Evolutionary conservation across 371 early-diverging fungal genomes (phyloP).

Genomic region (Synchytrium microbalum): DNA sequence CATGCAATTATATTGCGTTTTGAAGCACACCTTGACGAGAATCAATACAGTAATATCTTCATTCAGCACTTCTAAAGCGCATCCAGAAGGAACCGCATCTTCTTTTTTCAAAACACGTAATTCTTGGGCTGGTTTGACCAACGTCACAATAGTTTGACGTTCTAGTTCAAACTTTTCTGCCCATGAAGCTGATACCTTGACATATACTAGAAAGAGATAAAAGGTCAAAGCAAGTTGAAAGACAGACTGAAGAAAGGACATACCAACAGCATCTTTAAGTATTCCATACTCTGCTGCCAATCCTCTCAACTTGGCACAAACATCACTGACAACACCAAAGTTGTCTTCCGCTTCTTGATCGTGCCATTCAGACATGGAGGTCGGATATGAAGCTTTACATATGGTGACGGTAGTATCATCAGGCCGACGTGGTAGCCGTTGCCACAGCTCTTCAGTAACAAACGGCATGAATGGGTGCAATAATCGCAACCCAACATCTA

Average conservation of each 20-base stretch:
- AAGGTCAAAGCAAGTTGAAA: constrained; percentile 18
- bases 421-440: constrained; percentile 56
- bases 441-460: constrained; percentile 98
- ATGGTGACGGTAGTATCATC: constrained; percentile 29
- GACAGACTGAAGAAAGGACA: constrained; percentile 37
- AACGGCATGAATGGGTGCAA: constrained; percentile 99
- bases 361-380: constrained; percentile 23
- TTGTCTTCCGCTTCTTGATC: constrained; percentile 53
- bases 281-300: neutral
- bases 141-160: constrained; percentile 38
- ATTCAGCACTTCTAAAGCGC: constrained; percentile 53
- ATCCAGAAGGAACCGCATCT: constrained; percentile 60
- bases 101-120: constrained; percentile 40
- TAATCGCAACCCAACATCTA: constrained; percentile 86
- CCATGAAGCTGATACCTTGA: constrained; percentile 14
- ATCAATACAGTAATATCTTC: constrained; percentile 54
- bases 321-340: constrained; percentile 70
- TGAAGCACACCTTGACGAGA: constrained; percentile 42
- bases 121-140: constrained; percentile 67
- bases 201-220: constrained; percentile 22
- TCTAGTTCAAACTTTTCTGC: constrained; percentile 12
- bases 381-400: constrained; percentile 35
- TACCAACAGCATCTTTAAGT: neutral
- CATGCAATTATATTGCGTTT: neutral
- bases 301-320: constrained; percentile 20